Base-by-base conservation (phyloP, 306 rosid genomes). In the Begonia masoniana region DNA sequence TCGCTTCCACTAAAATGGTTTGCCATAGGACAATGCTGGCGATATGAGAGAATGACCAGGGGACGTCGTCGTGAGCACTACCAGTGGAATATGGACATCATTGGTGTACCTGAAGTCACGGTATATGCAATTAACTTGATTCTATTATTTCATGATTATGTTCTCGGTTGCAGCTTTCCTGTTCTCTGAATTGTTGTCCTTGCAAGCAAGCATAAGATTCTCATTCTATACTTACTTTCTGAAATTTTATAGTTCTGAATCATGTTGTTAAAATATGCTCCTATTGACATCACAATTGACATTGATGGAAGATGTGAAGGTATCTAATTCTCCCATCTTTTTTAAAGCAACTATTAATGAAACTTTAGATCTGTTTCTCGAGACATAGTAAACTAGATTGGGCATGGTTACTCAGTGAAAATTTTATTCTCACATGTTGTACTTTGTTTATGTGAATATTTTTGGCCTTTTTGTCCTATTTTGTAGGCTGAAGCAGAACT, bases 11-110 rank as follows among this genome's bases (percentile, higher is more conserved):
- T 91, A 74, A 91, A 91, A 69, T 85, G 97, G 97, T 91, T 85
- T 78, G 82, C 96, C n/a, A 67, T 85, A 55, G 97, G 97, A 58
- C 97, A 85, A 61, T 91, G 97, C 61, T 91, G 96, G 97, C 85
- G 97, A 50, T 91, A 91, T 24, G 97, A 91, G 77, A 81, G 97
- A 69, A 85, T 89, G 97, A 89, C 95, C 13, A 89, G 94, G 71
- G 95, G 97, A 10, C 82, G 97, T 55, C 91, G 92, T 42, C 76
- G 97, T 47, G 97, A 89, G 79, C 97, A 89, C 60, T 89, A 85
- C 51, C 97, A 91, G 51, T 91, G 97, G 97, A 91, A 91, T 62
- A 91, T 91, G 97, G 96, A 91, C 68, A 83, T 85, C 55, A 73
- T 91, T 57, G 97, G 97, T 68, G 92, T 91, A 51, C 79, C 88